Conservation (phyloP, 2,329 filamentous ascomycete species). For the Ascosphaera acerosa region DNA sequence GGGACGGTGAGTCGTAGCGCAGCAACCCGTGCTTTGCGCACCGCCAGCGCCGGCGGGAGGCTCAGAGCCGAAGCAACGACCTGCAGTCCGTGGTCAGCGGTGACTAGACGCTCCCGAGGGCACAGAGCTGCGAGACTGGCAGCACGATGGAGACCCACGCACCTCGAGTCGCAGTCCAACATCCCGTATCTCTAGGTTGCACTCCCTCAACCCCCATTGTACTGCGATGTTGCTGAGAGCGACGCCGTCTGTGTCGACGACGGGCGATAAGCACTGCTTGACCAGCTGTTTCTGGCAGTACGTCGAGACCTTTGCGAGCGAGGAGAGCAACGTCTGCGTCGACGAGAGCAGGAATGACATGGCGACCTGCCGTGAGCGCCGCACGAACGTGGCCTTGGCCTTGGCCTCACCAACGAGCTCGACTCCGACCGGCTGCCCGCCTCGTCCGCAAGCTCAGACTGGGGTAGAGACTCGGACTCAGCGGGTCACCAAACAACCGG, state of each 20-base stretch:
- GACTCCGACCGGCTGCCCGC: too few species aligned
- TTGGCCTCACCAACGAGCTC: too few species aligned
- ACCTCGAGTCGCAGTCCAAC: slow-evolving; percentile 60
- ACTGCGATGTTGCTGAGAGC: slow-evolving; percentile 72
- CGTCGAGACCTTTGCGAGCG: neutral
- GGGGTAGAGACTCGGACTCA: too few species aligned
- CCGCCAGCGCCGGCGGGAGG: neutral
- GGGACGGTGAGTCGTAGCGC: neutral
- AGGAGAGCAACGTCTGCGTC: slow-evolving; percentile 1
- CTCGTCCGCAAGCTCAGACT: too few species aligned
- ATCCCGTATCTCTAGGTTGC: slow-evolving; percentile 59
- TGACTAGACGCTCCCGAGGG: slow-evolving; percentile 7
- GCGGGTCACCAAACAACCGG: too few species aligned
- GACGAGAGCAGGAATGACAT: slow-evolving; percentile 1
- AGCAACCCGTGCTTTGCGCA: neutral
- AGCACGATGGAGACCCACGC: too few species aligned
- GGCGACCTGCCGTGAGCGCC: too few species aligned
- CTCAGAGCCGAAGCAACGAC: slow-evolving; percentile 2
- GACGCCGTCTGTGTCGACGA: slow-evolving; percentile 67
- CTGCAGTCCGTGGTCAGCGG: slow-evolving; percentile 1
- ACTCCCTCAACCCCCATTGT: slow-evolving; percentile 50
- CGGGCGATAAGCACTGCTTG: neutral
- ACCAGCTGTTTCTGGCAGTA: slow-evolving; percentile 1
- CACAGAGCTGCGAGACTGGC: slow-evolving; percentile 5
- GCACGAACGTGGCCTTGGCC: too few species aligned